Conservation (phyloP, 2,329 filamentous ascomycete genomes). For the Xylariaceae sp. region DNA sequence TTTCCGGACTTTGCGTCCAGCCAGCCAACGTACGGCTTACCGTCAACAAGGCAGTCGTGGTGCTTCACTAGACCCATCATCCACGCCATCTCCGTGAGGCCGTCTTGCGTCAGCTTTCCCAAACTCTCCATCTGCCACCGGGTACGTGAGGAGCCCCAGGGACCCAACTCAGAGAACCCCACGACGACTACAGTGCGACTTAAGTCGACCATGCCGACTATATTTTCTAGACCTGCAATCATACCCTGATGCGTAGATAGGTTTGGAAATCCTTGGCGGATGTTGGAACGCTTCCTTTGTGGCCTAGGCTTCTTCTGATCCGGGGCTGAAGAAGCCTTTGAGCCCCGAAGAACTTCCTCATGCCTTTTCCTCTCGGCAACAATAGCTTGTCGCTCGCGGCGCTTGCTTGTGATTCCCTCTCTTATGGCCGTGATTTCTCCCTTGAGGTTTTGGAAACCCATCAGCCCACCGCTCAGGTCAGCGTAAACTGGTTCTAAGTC, state of each 20-base stretch:
- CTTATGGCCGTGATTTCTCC: too few species aligned
- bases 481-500: too few species aligned
- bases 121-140: constrained; percentile 99
- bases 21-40: constrained; percentile 95
- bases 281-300: constrained; percentile 17
- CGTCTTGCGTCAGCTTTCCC: constrained; percentile 95
- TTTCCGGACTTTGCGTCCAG: constrained; percentile 93
- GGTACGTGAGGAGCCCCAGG: constrained; percentile 97
- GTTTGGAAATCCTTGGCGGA: constrained; percentile 2
- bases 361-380: constrained; percentile 8
- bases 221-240: too few species aligned
- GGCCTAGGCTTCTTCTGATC: neutral
- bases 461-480: too few species aligned
- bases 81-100: constrained; percentile 99
- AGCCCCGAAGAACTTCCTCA: constrained; percentile 7
- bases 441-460: too few species aligned
- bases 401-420: too few species aligned
- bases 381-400: neutral
- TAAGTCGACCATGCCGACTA: constrained; percentile 87
- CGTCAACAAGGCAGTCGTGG: constrained; percentile 94
- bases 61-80: constrained; percentile 99
- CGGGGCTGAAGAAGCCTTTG: neutral
- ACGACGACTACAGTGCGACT: constrained; percentile 98
- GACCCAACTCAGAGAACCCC: constrained; percentile 92
- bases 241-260: too few species aligned